Percentiles rank a stretch among this genome's conserved stretches.
Conservation (phyloP, 306 rosid species). For the Gastrolobium bilobum region DNA sequence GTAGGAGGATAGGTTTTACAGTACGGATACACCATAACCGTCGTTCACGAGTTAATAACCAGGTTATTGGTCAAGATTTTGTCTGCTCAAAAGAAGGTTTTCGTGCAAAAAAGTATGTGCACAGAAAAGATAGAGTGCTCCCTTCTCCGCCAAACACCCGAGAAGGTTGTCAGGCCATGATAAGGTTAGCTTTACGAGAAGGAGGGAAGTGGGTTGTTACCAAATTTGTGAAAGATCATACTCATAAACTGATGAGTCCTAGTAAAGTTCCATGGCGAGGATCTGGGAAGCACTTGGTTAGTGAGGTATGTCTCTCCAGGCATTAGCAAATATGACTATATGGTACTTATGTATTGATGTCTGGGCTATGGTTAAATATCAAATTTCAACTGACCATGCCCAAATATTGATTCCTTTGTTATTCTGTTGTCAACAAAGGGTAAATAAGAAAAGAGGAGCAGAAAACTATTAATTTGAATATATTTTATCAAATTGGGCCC, state of each 20-base stretch:
- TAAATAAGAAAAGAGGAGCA: background rate
- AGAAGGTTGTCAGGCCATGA: conserved; percentile 86
- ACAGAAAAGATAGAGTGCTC: conserved; percentile 79
- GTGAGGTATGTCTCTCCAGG: conserved; percentile 65
- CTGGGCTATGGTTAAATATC: background rate
- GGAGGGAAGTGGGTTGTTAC: conserved; percentile 80
- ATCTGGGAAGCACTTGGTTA: conserved; percentile 71
- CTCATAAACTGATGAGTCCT: conserved; percentile 73
- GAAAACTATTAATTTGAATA: background rate
- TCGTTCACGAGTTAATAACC: conserved; percentile 76
- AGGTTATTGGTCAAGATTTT: conserved; percentile 83
- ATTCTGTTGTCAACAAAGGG: conserved; percentile 22
- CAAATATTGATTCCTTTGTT: conserved; percentile 12
- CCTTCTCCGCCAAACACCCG: conserved; percentile 80
- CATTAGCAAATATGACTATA: conserved; percentile 7
- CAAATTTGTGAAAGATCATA: conserved; percentile 78
- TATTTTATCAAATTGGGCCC: conserved; percentile 3
- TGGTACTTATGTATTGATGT: conserved; percentile 16
- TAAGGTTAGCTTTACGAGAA: conserved; percentile 71
- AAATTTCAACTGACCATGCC: background rate
- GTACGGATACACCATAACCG: conserved; percentile 84
- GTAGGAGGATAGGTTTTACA: conserved; percentile 70
- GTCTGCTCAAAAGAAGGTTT: conserved; percentile 85
- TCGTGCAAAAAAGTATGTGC: conserved; percentile 77
- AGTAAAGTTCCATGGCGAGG: conserved; percentile 83